phyloP scores from a whole-genome alignment of 169 alveolate genomes.

The Cryptosporidium parvum region DNA sequence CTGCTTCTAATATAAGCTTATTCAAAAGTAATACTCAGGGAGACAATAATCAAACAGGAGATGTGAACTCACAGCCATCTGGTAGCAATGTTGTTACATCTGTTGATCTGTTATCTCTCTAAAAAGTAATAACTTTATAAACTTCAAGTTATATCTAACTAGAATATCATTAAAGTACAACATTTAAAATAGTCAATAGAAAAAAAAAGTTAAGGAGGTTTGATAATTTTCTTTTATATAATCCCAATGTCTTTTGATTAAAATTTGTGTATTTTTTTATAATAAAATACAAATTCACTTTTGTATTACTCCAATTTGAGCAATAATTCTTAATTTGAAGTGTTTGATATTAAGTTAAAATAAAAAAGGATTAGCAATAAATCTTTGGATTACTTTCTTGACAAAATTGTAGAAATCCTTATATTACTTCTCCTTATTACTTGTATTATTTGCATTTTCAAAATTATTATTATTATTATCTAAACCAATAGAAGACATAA shows the following conservation, averaged over 20 bases:
- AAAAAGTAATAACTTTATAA: background rate
- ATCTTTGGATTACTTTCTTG: too few relatives aligned
- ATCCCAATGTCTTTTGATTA: too few relatives aligned
- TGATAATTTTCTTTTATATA: background rate
- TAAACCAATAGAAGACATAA: conserved; percentile 29
- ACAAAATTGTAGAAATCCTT: background rate
- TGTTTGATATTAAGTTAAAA: too few relatives aligned
- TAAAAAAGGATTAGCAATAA: too few relatives aligned
- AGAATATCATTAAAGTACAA: background rate
- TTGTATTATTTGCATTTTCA: background rate
- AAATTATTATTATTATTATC: background rate
- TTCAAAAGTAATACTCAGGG: background rate
- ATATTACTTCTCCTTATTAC: background rate
- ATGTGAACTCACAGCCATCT: background rate
- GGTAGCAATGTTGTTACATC: background rate
- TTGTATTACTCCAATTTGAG: background rate
- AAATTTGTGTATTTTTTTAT: too few relatives aligned
- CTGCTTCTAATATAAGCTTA: background rate
- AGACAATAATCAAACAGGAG: background rate
- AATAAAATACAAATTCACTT: too few relatives aligned
- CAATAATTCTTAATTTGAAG: background rate
- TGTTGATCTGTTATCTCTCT: background rate
- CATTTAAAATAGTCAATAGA: too few relatives aligned
- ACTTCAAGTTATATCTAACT: background rate
- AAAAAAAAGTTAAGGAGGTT: too few relatives aligned